phyloP scores from a whole-genome alignment of 345 rosid species.

The Citrus unshiu region DNA sequence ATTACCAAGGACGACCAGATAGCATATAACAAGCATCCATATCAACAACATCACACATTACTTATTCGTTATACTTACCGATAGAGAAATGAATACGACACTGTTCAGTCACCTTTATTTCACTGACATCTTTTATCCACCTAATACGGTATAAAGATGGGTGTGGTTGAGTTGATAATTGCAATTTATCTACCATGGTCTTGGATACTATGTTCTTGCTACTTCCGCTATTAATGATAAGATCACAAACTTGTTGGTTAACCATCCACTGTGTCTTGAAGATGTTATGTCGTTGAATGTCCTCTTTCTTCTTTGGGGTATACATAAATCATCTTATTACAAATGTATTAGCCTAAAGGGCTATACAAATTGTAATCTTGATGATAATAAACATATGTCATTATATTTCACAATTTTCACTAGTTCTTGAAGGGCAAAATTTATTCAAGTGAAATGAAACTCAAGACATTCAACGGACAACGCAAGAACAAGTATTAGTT shows the following conservation, averaged over 20 bases:
- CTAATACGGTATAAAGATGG: not conserved
- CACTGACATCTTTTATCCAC: not conserved
- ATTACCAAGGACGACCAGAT: not conserved
- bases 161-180: not conserved
- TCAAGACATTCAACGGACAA: no score
- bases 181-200: not conserved
- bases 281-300: not conserved
- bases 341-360: not conserved
- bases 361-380: no score
- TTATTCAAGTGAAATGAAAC: no score
- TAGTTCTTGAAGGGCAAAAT: no score
- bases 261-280: not conserved
- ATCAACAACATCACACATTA: not conserved
- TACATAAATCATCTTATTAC: not conserved
- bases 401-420: no score
- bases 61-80: not conserved
- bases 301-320: fast-evolving
- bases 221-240: not conserved
- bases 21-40: not conserved
- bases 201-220: not conserved
- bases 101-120: not conserved
- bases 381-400: no score
- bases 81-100: not conserved
- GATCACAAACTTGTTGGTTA: not conserved
- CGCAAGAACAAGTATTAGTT: no score